Evolutionary conservation across 1,284 basidiomycete species (phyloP).

Genomic region (Stereum hirsutum): DNA sequence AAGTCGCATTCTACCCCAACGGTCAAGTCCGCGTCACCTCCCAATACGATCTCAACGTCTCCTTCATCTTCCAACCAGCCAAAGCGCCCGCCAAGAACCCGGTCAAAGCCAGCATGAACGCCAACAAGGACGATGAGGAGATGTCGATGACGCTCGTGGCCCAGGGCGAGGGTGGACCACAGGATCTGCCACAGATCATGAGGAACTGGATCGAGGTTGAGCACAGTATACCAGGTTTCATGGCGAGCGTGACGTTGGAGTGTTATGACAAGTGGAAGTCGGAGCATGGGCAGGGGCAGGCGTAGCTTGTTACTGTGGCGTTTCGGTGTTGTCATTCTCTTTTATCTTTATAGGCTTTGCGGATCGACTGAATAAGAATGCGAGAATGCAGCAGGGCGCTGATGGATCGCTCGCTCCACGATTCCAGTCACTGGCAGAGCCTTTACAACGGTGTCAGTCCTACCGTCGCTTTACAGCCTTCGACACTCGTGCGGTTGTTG

Average conservation of each 20-base stretch:
- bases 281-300: slow-evolving; percentile 10
- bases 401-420: too few species aligned
- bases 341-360: too few species aligned
- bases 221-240: slow-evolving; percentile 66
- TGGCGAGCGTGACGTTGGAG: slow-evolving; percentile 68
- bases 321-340: too few species aligned
- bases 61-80: slow-evolving; percentile 63
- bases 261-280: slow-evolving; percentile 44
- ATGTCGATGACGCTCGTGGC: slow-evolving; percentile 62
- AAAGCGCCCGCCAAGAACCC: background rate
- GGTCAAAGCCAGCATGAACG: background rate
- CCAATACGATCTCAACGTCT: slow-evolving; percentile 64
- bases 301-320: too few species aligned
- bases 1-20: slow-evolving; percentile 77
- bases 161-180: slow-evolving; percentile 58
- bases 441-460: too few species aligned
- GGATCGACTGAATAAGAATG: too few species aligned
- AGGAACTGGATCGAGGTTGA: slow-evolving; percentile 65
- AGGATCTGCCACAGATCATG: slow-evolving; percentile 60
- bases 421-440: too few species aligned
- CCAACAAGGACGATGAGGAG: slow-evolving; percentile 22
- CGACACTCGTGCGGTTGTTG: too few species aligned
- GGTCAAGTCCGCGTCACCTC: slow-evolving; percentile 78
- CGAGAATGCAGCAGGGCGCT: too few species aligned
- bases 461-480: too few species aligned